Conservation (phyloP, 164 flowering plant genomes). For the Vitis cinerea region DNA sequence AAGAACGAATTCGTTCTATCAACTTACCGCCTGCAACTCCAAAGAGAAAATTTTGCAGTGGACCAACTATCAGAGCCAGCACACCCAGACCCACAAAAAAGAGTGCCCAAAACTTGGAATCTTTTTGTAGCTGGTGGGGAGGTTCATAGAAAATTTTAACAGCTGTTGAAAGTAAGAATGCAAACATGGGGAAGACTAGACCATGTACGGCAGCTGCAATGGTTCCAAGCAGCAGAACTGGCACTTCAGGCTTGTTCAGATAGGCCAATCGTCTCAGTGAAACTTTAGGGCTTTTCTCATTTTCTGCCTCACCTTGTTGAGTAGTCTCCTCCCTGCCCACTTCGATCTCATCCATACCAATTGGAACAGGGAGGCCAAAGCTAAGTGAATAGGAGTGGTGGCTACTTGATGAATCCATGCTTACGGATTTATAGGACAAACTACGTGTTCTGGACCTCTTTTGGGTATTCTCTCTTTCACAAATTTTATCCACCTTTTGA, state of each 20-base stretch:
- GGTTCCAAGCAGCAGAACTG: constrained; percentile 47
- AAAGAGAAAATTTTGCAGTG: constrained; percentile 53
- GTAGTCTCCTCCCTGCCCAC: constrained; percentile 3
- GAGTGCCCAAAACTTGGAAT: constrained; percentile 53
- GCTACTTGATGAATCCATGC: constrained; percentile 37
- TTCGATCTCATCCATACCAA: constrained; percentile 18
- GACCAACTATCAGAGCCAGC: constrained; percentile 21
- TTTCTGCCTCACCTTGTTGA: constrained; percentile 1
- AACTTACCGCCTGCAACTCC: constrained; percentile 68
- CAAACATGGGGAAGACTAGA: constrained; percentile 51
- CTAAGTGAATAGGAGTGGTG: constrained; percentile 24
- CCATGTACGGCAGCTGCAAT: constrained; percentile 52
- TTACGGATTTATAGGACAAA: constrained; percentile 24
- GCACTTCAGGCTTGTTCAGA: constrained; percentile 63
- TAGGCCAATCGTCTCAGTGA: constrained; percentile 43
- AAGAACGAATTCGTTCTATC: constrained; percentile 51
- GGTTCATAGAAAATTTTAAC: constrained; percentile 57
- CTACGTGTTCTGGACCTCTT: neutral
- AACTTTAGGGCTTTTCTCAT: constrained; percentile 22
- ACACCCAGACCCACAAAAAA: constrained; percentile 36
- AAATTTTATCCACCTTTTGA: neutral
- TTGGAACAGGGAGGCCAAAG: constrained; percentile 25
- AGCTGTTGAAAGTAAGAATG: constrained; percentile 46
- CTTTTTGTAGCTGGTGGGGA: constrained; percentile 30
- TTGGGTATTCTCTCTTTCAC: constrained; percentile 13